These are phyloP conservation scores for Polygonum maritimum DNA, from an alignment of 148 eudicot species.

Conservation along the genomic window DNA sequence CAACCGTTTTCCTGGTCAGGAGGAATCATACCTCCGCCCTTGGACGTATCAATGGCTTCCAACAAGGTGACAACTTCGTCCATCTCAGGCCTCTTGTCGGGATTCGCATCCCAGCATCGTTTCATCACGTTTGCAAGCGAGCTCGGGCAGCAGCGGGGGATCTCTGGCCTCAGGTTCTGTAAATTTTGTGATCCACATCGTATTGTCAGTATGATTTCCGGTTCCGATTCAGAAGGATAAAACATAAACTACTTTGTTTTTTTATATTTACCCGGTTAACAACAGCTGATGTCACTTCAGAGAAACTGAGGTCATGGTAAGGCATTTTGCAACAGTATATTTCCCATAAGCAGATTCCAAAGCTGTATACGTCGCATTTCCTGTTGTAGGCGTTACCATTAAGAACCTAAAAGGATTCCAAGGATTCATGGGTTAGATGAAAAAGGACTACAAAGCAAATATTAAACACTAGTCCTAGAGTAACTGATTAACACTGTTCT, in stretches of 20 bases:
- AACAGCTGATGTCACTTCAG: conserved; percentile 89
- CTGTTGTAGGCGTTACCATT: conserved; percentile 73
- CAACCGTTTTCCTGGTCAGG: conserved; percentile 60
- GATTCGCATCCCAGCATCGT: conserved; percentile 85
- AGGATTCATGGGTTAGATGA: neutral
- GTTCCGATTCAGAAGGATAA: neutral
- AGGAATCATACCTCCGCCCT: conserved; percentile 88
- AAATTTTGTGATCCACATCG: too few species aligned
- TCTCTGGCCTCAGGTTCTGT: conserved; percentile 89
- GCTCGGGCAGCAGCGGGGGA: conserved; percentile 82
- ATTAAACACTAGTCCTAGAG: neutral
- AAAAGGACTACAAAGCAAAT: neutral
- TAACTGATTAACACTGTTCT: neutral
- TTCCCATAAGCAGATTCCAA: conserved; percentile 87
- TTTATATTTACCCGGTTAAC: conserved; percentile 53
- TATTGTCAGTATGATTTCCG: neutral
- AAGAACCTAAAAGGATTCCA: conserved; percentile 38
- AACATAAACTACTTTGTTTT: neutral
- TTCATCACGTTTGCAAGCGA: conserved; percentile 74
- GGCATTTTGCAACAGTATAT: conserved; percentile 97
- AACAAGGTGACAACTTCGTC: conserved; percentile 65
- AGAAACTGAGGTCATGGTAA: conserved; percentile 81
- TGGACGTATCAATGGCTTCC: conserved; percentile 82
- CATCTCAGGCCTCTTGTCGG: conserved; percentile 90
- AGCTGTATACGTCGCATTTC: conserved; percentile 84